phyloP scores from a whole-genome alignment of 768 basidiomycete species.

The Postia placenta region DNA sequence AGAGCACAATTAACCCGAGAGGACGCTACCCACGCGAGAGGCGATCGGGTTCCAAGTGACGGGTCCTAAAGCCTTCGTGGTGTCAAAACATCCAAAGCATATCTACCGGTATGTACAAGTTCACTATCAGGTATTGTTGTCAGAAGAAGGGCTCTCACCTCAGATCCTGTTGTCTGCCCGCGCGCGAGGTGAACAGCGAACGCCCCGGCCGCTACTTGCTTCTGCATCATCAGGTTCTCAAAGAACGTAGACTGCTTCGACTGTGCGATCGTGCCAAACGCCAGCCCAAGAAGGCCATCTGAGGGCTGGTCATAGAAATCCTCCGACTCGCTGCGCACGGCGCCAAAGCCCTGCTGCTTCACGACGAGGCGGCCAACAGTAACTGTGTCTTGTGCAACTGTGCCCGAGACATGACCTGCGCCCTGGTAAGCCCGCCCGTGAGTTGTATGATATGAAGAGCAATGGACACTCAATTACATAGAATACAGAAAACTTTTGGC shows the following conservation, averaged over 20 bases:
- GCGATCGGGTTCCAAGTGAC: slow-evolving; percentile 34
- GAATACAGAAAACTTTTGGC: slow-evolving; percentile 29
- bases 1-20: background rate
- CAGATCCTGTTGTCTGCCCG: slow-evolving; percentile 34
- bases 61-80: slow-evolving; percentile 28
- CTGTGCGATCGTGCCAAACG: slow-evolving; percentile 50
- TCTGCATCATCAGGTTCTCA: slow-evolving; percentile 48
- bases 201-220: slow-evolving; percentile 35
- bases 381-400: slow-evolving; percentile 45
- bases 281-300: slow-evolving; percentile 56
- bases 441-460: background rate
- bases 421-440: slow-evolving; percentile 31
- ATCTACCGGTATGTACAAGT: slow-evolving; percentile 17
- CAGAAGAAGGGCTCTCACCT: no score
- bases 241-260: slow-evolving; percentile 49
- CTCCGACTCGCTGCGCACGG: slow-evolving; percentile 37
- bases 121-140: background rate
- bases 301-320: slow-evolving; percentile 48
- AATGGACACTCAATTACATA: slow-evolving; percentile 36
- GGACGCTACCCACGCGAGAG: slow-evolving; percentile 20
- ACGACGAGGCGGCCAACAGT: slow-evolving; percentile 40
- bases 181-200: slow-evolving; percentile 60
- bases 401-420: slow-evolving; percentile 45
- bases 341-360: slow-evolving; percentile 49
- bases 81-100: slow-evolving; percentile 39